Percentiles rank a stretch among this genome's conserved stretches.
phyloP scores from a whole-genome alignment of 2,329 filamentous ascomycete species.

The Trichoderma breve region DNA sequence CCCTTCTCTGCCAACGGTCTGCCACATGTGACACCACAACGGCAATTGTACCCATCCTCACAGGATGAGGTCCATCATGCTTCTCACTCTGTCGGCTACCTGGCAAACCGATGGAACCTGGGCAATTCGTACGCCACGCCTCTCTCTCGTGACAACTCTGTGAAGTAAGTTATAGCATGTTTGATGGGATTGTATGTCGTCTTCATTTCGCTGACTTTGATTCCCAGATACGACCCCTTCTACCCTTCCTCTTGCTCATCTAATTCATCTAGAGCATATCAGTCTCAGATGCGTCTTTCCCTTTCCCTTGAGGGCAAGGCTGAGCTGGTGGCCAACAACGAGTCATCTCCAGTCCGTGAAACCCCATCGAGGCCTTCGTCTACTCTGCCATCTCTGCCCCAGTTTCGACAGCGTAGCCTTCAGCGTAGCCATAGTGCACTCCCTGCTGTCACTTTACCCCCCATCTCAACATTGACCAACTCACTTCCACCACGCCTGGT shows the following conservation, averaged over 20 bases:
- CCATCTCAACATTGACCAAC: slow-evolving; percentile 52
- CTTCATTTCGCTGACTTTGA: neutral
- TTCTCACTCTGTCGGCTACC: slow-evolving; percentile 48
- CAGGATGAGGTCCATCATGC: slow-evolving; percentile 31
- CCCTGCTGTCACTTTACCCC: slow-evolving; percentile 55
- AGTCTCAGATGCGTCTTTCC: slow-evolving; percentile 68
- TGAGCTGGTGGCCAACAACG: slow-evolving; percentile 71
- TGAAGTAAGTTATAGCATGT: slow-evolving; percentile 40
- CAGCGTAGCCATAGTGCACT: slow-evolving; percentile 71
- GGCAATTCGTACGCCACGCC: slow-evolving; percentile 51
- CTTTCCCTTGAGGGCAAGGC: slow-evolving; percentile 88
- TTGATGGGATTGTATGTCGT: neutral
- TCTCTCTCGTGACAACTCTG: slow-evolving; percentile 44
- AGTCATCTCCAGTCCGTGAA: slow-evolving; percentile 62
- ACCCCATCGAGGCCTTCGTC: slow-evolving; percentile 48
- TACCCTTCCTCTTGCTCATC: slow-evolving; percentile 43
- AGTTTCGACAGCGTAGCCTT: slow-evolving; percentile 52
- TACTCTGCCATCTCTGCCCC: slow-evolving; percentile 47
- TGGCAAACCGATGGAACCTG: slow-evolving; percentile 57
- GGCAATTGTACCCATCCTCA: slow-evolving; percentile 29
- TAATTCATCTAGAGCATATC: slow-evolving; percentile 39
- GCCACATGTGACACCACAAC: slow-evolving; percentile 25
- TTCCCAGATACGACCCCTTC: slow-evolving; percentile 43
- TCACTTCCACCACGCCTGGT: slow-evolving; percentile 54
- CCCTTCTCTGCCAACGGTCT: slow-evolving; percentile 11